Base-by-base conservation (phyloP, 495 filamentous ascomycete genomes). In the Penicillium bovifimosum region DNA sequence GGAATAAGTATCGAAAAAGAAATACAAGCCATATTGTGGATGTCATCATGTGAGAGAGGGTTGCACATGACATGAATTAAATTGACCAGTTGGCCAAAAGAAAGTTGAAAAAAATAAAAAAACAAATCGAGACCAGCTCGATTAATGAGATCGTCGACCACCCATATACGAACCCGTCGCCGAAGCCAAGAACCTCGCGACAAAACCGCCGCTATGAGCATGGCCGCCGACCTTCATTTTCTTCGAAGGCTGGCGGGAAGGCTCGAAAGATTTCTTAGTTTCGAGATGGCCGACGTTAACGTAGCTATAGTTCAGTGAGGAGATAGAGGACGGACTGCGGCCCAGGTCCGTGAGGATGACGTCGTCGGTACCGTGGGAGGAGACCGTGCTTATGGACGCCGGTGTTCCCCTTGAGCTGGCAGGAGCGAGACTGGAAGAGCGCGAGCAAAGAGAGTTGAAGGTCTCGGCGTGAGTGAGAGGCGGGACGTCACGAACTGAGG, bases 391-490 rank as follows among this genome's bases (percentile, higher is more conserved):
- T 33, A 76, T 63, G 39, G 66, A 74, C 17, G 68, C 67, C 0
- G 73, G 73, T 5, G 72, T 75, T 39, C 67, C 70, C 9, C 69
- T 65, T 20, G 69, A 69, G 55, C 68, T 74, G 14, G n/a, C n/a
- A n/a, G 72, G 65, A 6, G 71, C 68, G 16, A 75, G 16, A 54
- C 76, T 71, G 50, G 68, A 86, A 50, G 67, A 81, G 10, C 74
- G 75, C 38, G 76, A 78, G 53, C 71, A 63, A 16, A 75, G 57
- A 26, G 76, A 75, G 36, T 63, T 76, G 49, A 69, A 61, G 1
- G 70, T 76, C 40, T 75, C 68, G 0, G 74, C 68, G 13, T 71
- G 75, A 0, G 77, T 75, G 2, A 80, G 66, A 6, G 47, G 61
- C 9, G 77, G 77, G 0, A 80, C 66, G 48, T 77, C 74, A 20